Conservation (phyloP, 768 basidiomycete species). For the Mycena amicta region DNA sequence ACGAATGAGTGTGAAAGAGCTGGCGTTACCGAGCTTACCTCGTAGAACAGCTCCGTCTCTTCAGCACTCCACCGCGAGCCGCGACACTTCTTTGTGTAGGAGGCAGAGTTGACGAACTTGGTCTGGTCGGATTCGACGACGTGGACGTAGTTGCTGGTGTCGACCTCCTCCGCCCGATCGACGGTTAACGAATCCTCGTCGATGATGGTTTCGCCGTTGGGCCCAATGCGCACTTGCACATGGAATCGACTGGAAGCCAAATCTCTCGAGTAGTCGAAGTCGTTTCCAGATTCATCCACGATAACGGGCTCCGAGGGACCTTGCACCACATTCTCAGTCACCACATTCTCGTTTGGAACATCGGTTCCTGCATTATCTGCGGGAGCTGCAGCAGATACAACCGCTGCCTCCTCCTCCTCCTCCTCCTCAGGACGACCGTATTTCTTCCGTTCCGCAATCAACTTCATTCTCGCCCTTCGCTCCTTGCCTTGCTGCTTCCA, state of each 20-base stretch:
- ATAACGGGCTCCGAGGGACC: slow-evolving; percentile 20
- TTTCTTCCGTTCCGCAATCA: slow-evolving; percentile 71
- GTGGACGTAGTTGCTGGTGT: slow-evolving; percentile 71
- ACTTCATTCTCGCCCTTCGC: slow-evolving; percentile 63
- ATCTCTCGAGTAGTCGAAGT: slow-evolving; percentile 71
- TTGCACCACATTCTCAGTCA: slow-evolving; percentile 11
- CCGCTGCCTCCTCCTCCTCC: slow-evolving; percentile 26
- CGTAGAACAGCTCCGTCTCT: slow-evolving; percentile 87
- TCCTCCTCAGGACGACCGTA: slow-evolving; percentile 64
- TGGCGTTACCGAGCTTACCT: slow-evolving; percentile 51
- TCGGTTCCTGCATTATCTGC: slow-evolving; percentile 6
- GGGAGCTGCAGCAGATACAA: slow-evolving; percentile 10
- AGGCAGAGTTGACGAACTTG: slow-evolving; percentile 83
- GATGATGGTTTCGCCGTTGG: slow-evolving; percentile 84
- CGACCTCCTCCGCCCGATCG: slow-evolving; percentile 71
- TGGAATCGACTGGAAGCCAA: slow-evolving; percentile 73
- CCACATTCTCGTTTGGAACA: neutral
- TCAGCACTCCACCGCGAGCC: slow-evolving; percentile 88
- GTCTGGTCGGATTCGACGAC: slow-evolving; percentile 81
- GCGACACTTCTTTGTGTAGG: slow-evolving; percentile 79
- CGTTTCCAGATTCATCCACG: slow-evolving; percentile 53
- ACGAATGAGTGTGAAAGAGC: slow-evolving; percentile 13
- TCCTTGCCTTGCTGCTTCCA: slow-evolving; percentile 75
- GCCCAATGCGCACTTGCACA: slow-evolving; percentile 85
- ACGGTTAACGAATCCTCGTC: slow-evolving; percentile 86